These are phyloP conservation scores for Ulota crispa DNA, from an alignment of 225 moss, liverwort and hornwort genomes.

Conservation along the genomic window DNA sequence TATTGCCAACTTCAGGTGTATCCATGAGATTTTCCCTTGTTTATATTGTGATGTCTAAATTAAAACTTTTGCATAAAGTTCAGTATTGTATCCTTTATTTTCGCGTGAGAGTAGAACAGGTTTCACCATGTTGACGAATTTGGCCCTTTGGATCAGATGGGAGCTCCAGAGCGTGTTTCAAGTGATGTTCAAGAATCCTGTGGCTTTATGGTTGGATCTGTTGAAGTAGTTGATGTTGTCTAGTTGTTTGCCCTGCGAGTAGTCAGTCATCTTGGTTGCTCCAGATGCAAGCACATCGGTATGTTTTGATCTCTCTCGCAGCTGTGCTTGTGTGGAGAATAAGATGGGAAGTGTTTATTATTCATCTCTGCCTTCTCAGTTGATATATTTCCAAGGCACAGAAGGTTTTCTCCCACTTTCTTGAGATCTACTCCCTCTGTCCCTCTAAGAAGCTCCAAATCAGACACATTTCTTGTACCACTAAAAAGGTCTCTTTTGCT, in stretches of 20 bases:
- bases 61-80: not conserved
- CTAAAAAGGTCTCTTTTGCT: too few species aligned
- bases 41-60: not conserved
- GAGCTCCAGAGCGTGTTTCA: constrained; percentile 19
- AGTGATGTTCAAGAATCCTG: constrained; percentile 4
- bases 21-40: too few species aligned
- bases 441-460: too few species aligned
- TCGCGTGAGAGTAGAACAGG: not conserved
- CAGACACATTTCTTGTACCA: too few species aligned
- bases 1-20: too few species aligned
- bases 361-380: constrained; percentile 1
- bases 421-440: not conserved
- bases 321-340: constrained; percentile 8
- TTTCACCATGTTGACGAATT: constrained; percentile 15
- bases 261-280: constrained; percentile 15
- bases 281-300: not conserved
- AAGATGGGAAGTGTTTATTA: not conserved
- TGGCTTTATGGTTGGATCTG: constrained; percentile 21
- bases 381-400: not conserved
- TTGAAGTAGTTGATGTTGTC: constrained; percentile 7
- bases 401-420: not conserved
- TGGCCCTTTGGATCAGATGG: constrained; percentile 35
- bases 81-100: not conserved
- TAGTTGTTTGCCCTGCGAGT: constrained; percentile 15
- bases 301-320: not conserved